phyloP scores from a whole-genome alignment of 192 early-diverging fungal species.

The Geosiphon pyriformis region DNA sequence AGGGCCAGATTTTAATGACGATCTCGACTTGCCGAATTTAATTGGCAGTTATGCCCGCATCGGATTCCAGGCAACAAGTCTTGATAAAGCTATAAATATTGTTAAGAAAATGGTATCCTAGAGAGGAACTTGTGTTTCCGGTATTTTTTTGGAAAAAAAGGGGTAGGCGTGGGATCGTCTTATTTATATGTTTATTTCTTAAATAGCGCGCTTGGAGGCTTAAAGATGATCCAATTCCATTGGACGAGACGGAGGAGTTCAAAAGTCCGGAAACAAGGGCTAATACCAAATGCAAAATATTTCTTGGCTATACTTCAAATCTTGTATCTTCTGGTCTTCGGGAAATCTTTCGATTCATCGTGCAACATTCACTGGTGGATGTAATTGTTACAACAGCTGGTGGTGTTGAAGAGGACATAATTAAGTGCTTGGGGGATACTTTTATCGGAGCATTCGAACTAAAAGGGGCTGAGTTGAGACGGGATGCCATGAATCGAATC shows the following conservation, averaged over 20 bases:
- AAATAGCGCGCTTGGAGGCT: conserved; percentile 74
- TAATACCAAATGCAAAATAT: conserved; percentile 89
- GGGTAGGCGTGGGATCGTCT: background rate
- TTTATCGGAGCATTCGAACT: conserved; percentile 78
- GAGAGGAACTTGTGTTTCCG: background rate
- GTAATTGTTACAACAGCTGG: conserved; percentile 90
- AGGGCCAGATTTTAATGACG: conserved; percentile 93
- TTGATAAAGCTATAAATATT: conserved; percentile 85
- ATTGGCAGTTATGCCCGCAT: conserved; percentile 68
- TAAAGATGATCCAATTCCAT: conserved; percentile 74
- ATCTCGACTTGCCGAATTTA: conserved; percentile 68
- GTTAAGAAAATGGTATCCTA: conserved; percentile 82
- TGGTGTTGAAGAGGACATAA: conserved; percentile 97
- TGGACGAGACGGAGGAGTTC: conserved; percentile 50
- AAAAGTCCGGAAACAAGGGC: conserved; percentile 56
- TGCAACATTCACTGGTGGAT: conserved; percentile 84
- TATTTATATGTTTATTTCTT: background rate
- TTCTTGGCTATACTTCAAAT: conserved; percentile 97
- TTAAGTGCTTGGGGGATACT: conserved; percentile 90
- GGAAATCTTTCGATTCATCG: conserved; percentile 85
- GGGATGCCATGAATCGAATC: conserved; percentile 90
- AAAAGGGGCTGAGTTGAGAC: conserved; percentile 72
- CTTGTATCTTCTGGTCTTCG: conserved; percentile 92
- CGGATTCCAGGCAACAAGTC: conserved; percentile 90
- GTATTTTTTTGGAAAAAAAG: conserved; percentile 32